Evolutionary conservation across 176 grass and related monocot species (phyloP), one percentile per base, ranked within the genome.

Genomic region (Eleusine coracana): DNA sequence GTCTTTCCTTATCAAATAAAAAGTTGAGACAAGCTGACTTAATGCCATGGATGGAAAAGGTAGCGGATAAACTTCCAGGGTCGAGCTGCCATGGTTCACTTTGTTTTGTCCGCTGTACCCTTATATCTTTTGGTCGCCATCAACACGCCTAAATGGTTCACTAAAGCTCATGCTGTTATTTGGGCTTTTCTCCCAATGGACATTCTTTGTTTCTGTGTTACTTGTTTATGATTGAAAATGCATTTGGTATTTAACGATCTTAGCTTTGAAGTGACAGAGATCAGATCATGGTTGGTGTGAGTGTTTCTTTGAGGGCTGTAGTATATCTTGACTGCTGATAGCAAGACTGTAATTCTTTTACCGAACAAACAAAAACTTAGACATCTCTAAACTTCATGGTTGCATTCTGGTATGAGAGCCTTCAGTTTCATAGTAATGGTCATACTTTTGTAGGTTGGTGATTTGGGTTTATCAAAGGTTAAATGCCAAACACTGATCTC

Each of bases 401-500:
- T 77, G 16, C 21, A 21, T 10, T 48, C 11, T 6, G 3, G 20
- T 59, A 29, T 25, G 10, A 15, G 2, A 37, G 40, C 2, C 77
- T 74, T 17, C 51, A 0, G 83, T 64, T 51, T 58, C 17, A 9
- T 84, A 63, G 5, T 89, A 54, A 64, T 55, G 38, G 12, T 29
- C 17, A 55, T 71, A 48, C 36, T 58, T 88, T 72, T 89, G 83
- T 77, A 99, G 97, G 97, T 99, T 21, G 97, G 93, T 82, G 97
- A 99, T 87, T 91, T 99, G 87, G 97, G 93, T 17, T 88, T 99
- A 68, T 99, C 97, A 23, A 99, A 99, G 80, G 89, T 96, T 51
- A 99, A 99, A 88, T 92, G 93, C 78, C 86, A 94, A 66, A 99
- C 97, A 6, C 45, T 99, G 15, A 96, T 99, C 52, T 99, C 97